These are phyloP conservation scores for Ceraceosorus bombacis DNA, from an alignment of 1,284 basidiomycete genomes.

Conservation along the genomic window DNA sequence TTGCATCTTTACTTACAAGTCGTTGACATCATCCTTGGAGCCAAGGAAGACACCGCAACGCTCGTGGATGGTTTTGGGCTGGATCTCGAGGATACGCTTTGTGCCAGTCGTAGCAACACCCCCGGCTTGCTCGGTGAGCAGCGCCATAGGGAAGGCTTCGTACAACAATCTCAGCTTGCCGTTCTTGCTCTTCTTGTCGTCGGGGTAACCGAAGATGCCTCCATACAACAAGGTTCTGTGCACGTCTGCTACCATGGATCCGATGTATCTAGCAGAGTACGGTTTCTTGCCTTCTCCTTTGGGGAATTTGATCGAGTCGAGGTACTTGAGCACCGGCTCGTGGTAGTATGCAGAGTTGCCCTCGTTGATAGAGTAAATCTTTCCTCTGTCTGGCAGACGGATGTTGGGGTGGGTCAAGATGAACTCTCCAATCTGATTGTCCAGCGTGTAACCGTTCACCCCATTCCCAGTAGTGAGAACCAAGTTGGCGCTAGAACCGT, in stretches of 20 bases:
- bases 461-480: conserved; percentile 91
- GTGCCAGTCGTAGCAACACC: conserved; percentile 91
- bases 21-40: conserved; percentile 84
- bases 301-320: conserved; percentile 82
- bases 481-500: conserved; percentile 95
- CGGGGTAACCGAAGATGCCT: conserved; percentile 97
- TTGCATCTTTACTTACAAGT: conserved; percentile 49
- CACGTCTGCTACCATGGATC: conserved; percentile 94
- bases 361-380: conserved; percentile 99
- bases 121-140: conserved; percentile 88
- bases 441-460: conserved; percentile 97
- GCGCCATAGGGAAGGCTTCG: conserved; percentile 99
- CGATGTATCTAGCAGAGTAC: conserved; percentile 72
- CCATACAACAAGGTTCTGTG: conserved; percentile 95
- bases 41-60: conserved; percentile 90
- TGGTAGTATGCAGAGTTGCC: conserved; percentile 94
- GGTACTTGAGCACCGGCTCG: conserved; percentile 61
- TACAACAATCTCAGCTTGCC: conserved; percentile 93
- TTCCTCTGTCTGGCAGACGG: conserved; percentile 82
- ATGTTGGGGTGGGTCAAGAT: conserved; percentile 98
- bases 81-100: conserved; percentile 82
- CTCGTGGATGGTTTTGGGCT: conserved; percentile 82
- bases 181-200: conserved; percentile 92
- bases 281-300: conserved; percentile 47
- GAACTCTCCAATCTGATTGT: conserved; percentile 80